Base-by-base conservation (phyloP, 1,284 basidiomycete species). In the Xerocomus subilludens region DNA sequence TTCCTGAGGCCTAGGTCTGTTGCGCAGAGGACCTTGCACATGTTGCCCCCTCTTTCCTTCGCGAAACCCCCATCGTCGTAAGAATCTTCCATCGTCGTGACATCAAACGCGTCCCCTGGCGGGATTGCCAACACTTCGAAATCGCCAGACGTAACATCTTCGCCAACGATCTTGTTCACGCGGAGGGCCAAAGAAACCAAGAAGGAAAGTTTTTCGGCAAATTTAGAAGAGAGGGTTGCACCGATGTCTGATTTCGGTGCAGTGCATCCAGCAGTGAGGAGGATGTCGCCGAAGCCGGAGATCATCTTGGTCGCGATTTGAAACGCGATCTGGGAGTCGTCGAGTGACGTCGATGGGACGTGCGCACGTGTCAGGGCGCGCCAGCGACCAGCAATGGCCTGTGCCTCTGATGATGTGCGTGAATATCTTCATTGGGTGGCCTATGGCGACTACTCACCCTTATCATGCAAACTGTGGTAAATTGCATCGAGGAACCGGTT, bases 1-100 rank as follows among this genome's bases (percentile, higher is more conserved):
- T 83, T 84, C 71, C 76, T 76, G 45, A 85, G 70, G 59, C 82
- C 82, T 16, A 85, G 65, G 38, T 85, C 83, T 11, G 84, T 85
- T 42, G 84, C 80, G 73, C 82, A 85, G n/a, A 83, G 67, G 8
- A 82, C 83, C 69, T 66, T 82, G 45, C 73, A 36, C 25, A 47
- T 33, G 4, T 23, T 68, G 30, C 36, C 27, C 5, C 55, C 71
- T 53, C 42, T 70, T 14, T 56, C 53, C 36, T 68, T 79, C 6
- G 63, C 64, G 47, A 72, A 64, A 3, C 49, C 66, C 5, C 77
- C 81, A 10, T 84, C 82, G 14, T 82, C 81, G 32, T 85, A 83
- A 27, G 80, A 81, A 67, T 85, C 82, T 18, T 85, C 83, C 84
- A 83, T 83, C 45, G 47, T 73, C 47, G 23, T 30, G 7, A 14